Conservation (phyloP, 805 yeast genomes). For the Brettanomyces naardenensis region DNA sequence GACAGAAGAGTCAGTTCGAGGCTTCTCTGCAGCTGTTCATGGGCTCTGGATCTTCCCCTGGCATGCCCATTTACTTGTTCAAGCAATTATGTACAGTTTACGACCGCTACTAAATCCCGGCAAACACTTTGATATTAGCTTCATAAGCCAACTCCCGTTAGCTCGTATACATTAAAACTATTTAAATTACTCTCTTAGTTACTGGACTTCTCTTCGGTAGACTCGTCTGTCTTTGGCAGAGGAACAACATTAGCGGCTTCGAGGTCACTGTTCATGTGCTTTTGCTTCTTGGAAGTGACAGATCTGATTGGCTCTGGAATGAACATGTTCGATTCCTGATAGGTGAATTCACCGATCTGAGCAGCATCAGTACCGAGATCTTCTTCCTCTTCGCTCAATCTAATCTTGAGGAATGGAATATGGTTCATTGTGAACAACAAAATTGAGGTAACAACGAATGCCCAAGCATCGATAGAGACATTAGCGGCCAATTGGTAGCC, state of each 20-base stretch:
- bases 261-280: conserved; percentile 11
- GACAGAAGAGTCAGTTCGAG: too few species aligned
- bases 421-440: conserved; percentile 60
- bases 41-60: too few species aligned
- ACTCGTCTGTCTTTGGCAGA: conserved; percentile 13
- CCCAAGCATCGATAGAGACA: conserved; percentile 64
- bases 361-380: conserved; percentile 80
- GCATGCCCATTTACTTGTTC: too few species aligned
- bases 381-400: conserved; percentile 84
- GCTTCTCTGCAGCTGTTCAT: too few species aligned
- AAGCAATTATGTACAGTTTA: too few species aligned
- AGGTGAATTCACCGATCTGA: conserved; percentile 87
- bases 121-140: too few species aligned
- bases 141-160: too few species aligned
- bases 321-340: conserved; percentile 54
- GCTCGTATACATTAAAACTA: too few species aligned
- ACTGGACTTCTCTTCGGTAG: conserved; percentile 18
- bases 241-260: conserved; percentile 24
- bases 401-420: conserved; percentile 73
- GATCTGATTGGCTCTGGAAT: conserved; percentile 78
- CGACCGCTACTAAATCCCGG: too few species aligned
- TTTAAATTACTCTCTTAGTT: too few species aligned
- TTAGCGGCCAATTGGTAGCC: conserved; percentile 85
- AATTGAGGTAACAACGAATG: conserved; percentile 64
- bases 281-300: conserved; percentile 22